Evolutionary conservation across 2,329 filamentous ascomycete genomes (phyloP), one percentile per base, ranked within the genome.

Genomic region (Fusarium decemcellulare): DNA sequence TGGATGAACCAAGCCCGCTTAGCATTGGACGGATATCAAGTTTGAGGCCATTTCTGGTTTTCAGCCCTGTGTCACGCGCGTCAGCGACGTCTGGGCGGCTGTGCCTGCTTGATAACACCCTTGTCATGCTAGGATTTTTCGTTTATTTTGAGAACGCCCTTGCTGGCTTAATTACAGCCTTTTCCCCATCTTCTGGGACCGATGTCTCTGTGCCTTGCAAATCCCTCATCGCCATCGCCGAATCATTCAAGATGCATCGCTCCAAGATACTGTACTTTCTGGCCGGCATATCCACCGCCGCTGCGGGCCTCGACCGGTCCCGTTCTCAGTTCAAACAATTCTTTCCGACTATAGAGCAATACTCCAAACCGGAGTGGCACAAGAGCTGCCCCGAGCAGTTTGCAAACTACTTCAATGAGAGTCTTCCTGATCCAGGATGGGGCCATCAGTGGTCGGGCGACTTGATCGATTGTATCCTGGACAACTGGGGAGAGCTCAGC

Each of bases 321-420:
- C 63, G 47, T 42, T 54, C 59, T 12, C 59, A 63, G 37, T 65
- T 65, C 16, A 43, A n/a, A 30, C 9, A 30, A 15, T 65, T 48
- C 42, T 65, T 65, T 46, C 59, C 59, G 16, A 65, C 59, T 10
- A 39, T 65, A 16, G 59, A 65, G 5, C 0, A 15, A 32, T 65
- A 36, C 16, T 12, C 18, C n/a, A 50, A 62, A 32, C 8, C 5
- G 16, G 23, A 30, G 9, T 58, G 62, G n/a, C 48, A 59, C 11
- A 15, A 51, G 34, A 50, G 8, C 18, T 65, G 59, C 14, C 27
- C 59, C 23, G 15, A 54, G 43, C 8, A 65, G 52, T 65, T 55
- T 48, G 53, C 43, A 14, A 37, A 58, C n/a, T 65, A 65, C 37
- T 65, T 59, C 43, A 36, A 65, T 37, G 63, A 65, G 63, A 55